A percentile compares a stretch with the other conserved stretches of the same genome.
These are phyloP conservation scores for Persicaria tinctoria DNA, from an alignment of 148 eudicot genomes.

Conservation along the genomic window DNA sequence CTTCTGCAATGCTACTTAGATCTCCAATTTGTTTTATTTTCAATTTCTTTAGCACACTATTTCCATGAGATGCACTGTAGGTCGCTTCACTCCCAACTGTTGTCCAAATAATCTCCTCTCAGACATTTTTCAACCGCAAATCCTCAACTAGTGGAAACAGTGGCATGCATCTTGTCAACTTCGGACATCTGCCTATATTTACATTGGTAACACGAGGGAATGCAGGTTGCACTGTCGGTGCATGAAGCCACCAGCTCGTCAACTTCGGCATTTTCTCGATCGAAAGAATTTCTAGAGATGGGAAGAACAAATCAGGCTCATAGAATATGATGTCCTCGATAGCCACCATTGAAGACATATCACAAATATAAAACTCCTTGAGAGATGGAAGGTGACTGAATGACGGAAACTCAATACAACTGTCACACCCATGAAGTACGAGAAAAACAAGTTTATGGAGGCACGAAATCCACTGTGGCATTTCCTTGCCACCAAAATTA, in stretches of 20 bases:
- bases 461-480: not conserved
- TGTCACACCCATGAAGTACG: not conserved
- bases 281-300: slow-evolving; percentile 17
- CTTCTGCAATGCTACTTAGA: not conserved
- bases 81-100: too few relatives aligned
- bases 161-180: not conserved
- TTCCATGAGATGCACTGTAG: too few relatives aligned
- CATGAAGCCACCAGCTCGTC: slow-evolving; percentile 25
- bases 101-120: too few relatives aligned
- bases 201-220: not conserved
- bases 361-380: not conserved
- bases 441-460: not conserved
- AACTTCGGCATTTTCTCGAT: not conserved
- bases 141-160: not conserved
- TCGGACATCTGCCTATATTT: not conserved
- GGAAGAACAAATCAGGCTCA: slow-evolving; percentile 21
- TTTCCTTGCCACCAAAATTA: not conserved
- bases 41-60: not conserved
- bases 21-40: not conserved
- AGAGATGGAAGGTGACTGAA: not conserved
- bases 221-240: not conserved
- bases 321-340: not conserved
- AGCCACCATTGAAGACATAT: not conserved
- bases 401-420: not conserved
- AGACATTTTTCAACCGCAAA: not conserved